Percentiles rank a stretch among this genome's conserved stretches.
Evolutionary conservation across 2,329 filamentous ascomycete genomes (phyloP).

Genomic region (Penicillium sumatraense): DNA sequence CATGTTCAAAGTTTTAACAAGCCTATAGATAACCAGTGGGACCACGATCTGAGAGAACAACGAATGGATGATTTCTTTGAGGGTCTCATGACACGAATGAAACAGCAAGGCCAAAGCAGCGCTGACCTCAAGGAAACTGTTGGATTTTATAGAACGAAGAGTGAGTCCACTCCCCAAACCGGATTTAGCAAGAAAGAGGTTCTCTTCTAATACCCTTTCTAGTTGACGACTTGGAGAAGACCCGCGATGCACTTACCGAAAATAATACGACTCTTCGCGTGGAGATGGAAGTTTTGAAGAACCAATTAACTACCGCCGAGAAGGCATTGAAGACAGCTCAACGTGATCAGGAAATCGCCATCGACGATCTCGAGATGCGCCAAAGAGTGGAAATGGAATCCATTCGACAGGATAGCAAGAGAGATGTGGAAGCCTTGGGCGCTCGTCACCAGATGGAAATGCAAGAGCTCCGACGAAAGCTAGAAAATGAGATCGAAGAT

Average conservation of each 20-base stretch:
- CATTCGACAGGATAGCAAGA: slow-evolving; percentile 48
- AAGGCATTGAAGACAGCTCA: slow-evolving; percentile 57
- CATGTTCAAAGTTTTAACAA: slow-evolving; percentile 65
- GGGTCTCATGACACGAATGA: slow-evolving; percentile 73
- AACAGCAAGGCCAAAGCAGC: slow-evolving; percentile 68
- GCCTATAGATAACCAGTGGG: slow-evolving; percentile 58
- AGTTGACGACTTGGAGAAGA: slow-evolving; percentile 63
- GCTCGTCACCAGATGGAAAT: slow-evolving; percentile 71
- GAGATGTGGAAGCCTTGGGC: slow-evolving; percentile 62
- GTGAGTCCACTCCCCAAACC: slow-evolving; percentile 53
- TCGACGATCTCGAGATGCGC: slow-evolving; percentile 59
- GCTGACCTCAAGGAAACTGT: slow-evolving; percentile 75
- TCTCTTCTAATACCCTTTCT: slow-evolving; percentile 3
- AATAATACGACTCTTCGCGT: slow-evolving; percentile 62
- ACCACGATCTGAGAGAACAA: slow-evolving; percentile 76
- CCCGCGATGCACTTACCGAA: slow-evolving; percentile 55
- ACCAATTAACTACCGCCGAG: slow-evolving; percentile 55
- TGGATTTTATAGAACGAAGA: slow-evolving; percentile 72
- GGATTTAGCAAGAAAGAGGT: too few relatives aligned
- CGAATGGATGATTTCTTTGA: slow-evolving; percentile 76
- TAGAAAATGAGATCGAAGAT: slow-evolving; percentile 70
- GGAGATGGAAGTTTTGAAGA: slow-evolving; percentile 69
- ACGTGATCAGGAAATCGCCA: slow-evolving; percentile 56
- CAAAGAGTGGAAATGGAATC: slow-evolving; percentile 51
- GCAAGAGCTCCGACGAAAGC: slow-evolving; percentile 64